Evolutionary conservation across 1,284 basidiomycete species (phyloP), one percentile per base, ranked within the genome.

Genomic region (Boletus sp.): DNA sequence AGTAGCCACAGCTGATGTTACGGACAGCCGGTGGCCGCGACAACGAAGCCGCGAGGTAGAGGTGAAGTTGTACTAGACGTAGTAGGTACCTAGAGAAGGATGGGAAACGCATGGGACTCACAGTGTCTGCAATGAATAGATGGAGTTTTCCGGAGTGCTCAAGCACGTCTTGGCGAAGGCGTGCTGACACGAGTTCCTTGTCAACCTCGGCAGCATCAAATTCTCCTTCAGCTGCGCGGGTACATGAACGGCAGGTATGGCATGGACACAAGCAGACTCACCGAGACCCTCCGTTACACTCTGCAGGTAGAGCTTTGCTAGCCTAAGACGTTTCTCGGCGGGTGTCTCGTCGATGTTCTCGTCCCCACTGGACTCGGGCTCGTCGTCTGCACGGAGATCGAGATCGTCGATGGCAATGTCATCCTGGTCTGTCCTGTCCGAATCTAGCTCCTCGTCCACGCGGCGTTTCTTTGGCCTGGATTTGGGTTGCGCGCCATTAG

Each of bases 181-280:
- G 75, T 14, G 92, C 80, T 36, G 91, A 90, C 53, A 99, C 91
- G 56, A 96, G 78, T 54, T 97, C 94, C 56, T 82, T 80, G 72
- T 98, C 94, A 41, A 95, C 84, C 56, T 94, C 92, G 0, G 91
- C 92, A 3, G 95, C 95, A 62, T 99, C 94, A 54, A 85, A 91
- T 52, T 93, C 91, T 26, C 84, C 88, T 26, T 91, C 89, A 42
- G 80, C 86, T 84, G 53, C 14, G 54, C 26, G 29, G 23, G 12
- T 19, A 29, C 22, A 47, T 49, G 36, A 61, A 35, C 6, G 8
- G 7, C 5, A 16, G 19, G 13, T 19, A 36, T 20, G 6, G 10
- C 20, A 36, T 4, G 34, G 5, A 23, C 40, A 34, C 5, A n/a
- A 38, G 29, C 5, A 40, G 3, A 73, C 83, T 66, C 58, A 88